A percentile compares a stretch with the other conserved stretches of the same genome.
phyloP scores from a whole-genome alignment of 1,284 basidiomycete genomes.

The Apiotrichum laibachii region DNA sequence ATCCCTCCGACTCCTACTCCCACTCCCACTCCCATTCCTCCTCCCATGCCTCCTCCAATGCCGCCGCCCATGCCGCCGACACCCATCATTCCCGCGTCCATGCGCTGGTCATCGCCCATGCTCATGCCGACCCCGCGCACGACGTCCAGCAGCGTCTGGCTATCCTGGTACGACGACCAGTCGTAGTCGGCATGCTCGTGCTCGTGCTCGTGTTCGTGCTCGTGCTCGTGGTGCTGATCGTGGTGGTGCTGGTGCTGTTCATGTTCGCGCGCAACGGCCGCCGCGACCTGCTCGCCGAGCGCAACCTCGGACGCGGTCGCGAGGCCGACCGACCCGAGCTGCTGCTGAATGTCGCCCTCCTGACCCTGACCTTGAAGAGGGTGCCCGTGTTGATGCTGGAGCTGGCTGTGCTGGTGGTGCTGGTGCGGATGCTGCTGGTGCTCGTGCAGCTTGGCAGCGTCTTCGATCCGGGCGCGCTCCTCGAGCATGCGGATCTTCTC shows the following conservation, averaged over 20 bases:
- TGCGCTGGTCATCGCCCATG: conserved; percentile 2
- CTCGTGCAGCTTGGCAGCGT: not conserved
- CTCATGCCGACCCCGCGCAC: conserved; percentile 22
- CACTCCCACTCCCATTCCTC: not conserved
- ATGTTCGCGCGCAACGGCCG: conserved; percentile 15
- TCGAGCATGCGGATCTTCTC: conserved; percentile 31
- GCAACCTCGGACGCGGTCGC: conserved; percentile 8
- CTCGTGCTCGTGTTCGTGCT: conserved; percentile 19
- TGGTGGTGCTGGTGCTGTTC: not conserved
- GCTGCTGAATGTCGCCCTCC: not conserved
- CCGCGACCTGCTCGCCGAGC: conserved; percentile 19
- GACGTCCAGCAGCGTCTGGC: conserved; percentile 37
- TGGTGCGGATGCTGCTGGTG: not conserved
- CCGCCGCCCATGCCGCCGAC: too few species aligned
- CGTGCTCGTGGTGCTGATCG: not conserved
- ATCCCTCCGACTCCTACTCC: too few species aligned
- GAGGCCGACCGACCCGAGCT: not conserved
- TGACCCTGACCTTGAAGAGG: not conserved
- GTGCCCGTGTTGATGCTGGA: conserved; percentile 1
- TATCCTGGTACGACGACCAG: conserved; percentile 32
- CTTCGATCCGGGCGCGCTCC: conserved; percentile 12
- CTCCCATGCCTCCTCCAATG: too few species aligned
- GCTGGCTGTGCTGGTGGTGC: not conserved
- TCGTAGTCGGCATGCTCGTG: not conserved
- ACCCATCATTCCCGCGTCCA: not conserved